Percentiles rank a stretch among this genome's conserved stretches.
These are phyloP conservation scores for Striga hermonthica DNA, from an alignment of 305 asterid species.

Conservation along the genomic window DNA sequence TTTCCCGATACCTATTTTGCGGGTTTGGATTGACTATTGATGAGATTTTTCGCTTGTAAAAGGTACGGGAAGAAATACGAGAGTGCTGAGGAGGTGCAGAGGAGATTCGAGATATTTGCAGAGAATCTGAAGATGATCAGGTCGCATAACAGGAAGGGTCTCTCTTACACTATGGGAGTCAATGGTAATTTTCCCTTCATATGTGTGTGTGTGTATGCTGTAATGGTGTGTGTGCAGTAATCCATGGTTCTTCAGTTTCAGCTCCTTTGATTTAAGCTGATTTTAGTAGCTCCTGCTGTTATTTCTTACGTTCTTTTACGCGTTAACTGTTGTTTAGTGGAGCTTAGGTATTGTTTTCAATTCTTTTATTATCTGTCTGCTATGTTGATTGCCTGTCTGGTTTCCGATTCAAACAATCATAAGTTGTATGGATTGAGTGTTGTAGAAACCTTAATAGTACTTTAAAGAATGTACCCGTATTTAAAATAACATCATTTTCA, in stretches of 20 bases:
- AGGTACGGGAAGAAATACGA: constrained; percentile 80
- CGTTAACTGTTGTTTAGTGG: background rate
- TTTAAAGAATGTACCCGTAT: too few relatives aligned
- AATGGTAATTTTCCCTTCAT: constrained; percentile 46
- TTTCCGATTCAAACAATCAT: background rate
- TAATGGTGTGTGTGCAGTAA: too few relatives aligned
- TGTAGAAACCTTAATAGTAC: too few relatives aligned
- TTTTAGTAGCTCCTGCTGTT: background rate
- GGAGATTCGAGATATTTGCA: constrained; percentile 60
- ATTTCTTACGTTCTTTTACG: background rate
- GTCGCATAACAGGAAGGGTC: constrained; percentile 83
- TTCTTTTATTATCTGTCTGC: background rate
- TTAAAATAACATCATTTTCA: too few relatives aligned
- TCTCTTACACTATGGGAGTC: constrained; percentile 69
- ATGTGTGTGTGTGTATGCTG: too few relatives aligned
- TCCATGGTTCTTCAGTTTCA: too few relatives aligned
- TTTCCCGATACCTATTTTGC: background rate
- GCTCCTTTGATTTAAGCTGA: background rate
- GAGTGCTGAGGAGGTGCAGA: constrained; percentile 61
- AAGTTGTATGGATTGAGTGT: too few relatives aligned
- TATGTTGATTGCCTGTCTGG: background rate
- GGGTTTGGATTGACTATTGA: background rate
- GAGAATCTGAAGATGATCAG: constrained; percentile 64
- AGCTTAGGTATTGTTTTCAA: background rate
- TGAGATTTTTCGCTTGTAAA: constrained; percentile 10